Evolutionary conservation across 352 stramenopile genomes (phyloP).

Genomic region (Phytophthora pinifolia): DNA sequence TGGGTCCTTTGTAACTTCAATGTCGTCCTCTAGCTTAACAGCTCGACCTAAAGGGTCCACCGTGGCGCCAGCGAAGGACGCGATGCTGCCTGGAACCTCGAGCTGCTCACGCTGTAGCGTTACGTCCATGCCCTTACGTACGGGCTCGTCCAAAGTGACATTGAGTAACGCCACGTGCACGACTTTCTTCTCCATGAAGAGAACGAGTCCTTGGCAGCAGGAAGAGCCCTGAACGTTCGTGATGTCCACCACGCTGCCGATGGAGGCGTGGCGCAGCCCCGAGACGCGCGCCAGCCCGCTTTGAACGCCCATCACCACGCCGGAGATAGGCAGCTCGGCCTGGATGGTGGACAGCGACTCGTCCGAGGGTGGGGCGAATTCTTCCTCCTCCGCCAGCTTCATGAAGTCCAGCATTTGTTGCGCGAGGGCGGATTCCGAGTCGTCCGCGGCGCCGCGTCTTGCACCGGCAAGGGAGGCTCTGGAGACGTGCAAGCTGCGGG

Average conservation of each 20-base stretch:
- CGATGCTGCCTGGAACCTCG: constrained; percentile 45
- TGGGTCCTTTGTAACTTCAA: constrained; percentile 4
- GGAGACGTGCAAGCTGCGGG: constrained; percentile 16
- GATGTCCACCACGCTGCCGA: constrained; percentile 69
- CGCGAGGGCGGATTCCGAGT: constrained; percentile 54
- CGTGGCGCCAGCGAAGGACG: constrained; percentile 43
- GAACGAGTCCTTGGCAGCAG: constrained; percentile 49
- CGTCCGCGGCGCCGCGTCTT: constrained; percentile 28
- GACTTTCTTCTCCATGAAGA: constrained; percentile 63
- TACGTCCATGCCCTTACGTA: constrained; percentile 65
- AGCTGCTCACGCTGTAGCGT: constrained; percentile 52
- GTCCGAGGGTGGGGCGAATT: neutral
- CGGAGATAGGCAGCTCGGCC: constrained; percentile 44
- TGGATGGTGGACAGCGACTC: constrained; percentile 12
- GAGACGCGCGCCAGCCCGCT: constrained; percentile 76
- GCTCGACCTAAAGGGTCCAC: constrained; percentile 54
- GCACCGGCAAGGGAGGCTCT: neutral
- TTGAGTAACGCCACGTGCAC: constrained; percentile 62
- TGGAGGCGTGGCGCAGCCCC: constrained; percentile 65
- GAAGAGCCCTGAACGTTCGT: constrained; percentile 19
- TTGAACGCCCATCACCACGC: constrained; percentile 67
- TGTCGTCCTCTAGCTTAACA: constrained; percentile 21
- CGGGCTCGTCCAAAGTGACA: constrained; percentile 21
- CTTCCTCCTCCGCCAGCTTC: constrained; percentile 38
- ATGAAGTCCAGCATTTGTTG: constrained; percentile 79